phyloP scores from a whole-genome alignment of 768 basidiomycete species.

The Thelephora ganbajun region DNA sequence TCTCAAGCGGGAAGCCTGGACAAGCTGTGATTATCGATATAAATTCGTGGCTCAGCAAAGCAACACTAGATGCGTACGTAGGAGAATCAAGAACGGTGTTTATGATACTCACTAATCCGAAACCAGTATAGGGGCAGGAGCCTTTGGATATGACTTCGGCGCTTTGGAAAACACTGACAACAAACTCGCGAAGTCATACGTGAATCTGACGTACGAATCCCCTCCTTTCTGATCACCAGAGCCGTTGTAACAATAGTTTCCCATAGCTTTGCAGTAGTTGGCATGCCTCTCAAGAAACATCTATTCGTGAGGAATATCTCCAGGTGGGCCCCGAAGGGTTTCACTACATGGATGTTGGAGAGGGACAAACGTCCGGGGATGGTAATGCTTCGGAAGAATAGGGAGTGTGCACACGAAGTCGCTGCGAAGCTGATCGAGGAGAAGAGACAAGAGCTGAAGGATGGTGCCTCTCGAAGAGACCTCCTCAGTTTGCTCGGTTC shows the following conservation, averaged over 20 bases:
- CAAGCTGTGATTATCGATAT: not conserved
- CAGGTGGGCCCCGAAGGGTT: constrained; percentile 26
- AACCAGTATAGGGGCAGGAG: constrained; percentile 3
- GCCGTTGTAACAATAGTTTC: too few relatives aligned
- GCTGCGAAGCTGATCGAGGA: constrained; percentile 33
- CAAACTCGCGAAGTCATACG: constrained; percentile 40
- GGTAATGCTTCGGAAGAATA: constrained; percentile 20
- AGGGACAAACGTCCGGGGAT: constrained; percentile 29
- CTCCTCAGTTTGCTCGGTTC: constrained; percentile 43
- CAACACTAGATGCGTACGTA: not conserved
- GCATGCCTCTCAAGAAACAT: constrained; percentile 28
- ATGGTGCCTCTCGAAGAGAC: constrained; percentile 37
- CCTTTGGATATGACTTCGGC: constrained; percentile 39
- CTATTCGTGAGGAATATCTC: constrained; percentile 34
- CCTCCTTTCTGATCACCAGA: too few relatives aligned
- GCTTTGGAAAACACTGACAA: constrained; percentile 34
- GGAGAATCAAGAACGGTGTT: too few relatives aligned
- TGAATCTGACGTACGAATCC: constrained; percentile 26
- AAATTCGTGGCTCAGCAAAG: not conserved
- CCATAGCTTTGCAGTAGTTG: too few relatives aligned
- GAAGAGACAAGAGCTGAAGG: constrained; percentile 32
- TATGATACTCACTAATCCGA: not conserved
- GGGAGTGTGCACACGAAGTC: constrained; percentile 18
- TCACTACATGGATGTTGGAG: constrained; percentile 32
- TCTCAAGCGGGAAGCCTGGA: not conserved